Evolutionary conservation across 1,139 yeast genomes (phyloP).

Genomic region (Protomyces inouyei): DNA sequence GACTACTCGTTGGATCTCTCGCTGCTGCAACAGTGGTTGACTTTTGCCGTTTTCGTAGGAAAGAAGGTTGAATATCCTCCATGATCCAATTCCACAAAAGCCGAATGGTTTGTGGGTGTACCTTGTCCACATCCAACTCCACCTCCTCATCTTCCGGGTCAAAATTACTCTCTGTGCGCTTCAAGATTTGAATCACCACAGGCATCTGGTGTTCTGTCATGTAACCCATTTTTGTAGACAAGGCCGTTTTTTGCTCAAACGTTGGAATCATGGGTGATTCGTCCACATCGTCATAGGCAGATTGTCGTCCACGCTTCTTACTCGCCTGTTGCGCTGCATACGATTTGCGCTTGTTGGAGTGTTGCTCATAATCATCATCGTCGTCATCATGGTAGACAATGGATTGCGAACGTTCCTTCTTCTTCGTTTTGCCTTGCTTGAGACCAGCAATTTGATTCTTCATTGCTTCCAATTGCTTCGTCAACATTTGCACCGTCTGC

Average conservation of each 20-base stretch:
- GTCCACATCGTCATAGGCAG: constrained; percentile 16
- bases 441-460: constrained; percentile 56
- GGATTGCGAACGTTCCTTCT: constrained; percentile 32
- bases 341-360: constrained; percentile 19
- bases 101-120: constrained; percentile 77
- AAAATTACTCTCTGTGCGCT: constrained; percentile 73
- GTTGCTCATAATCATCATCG: constrained; percentile 31
- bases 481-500: constrained; percentile 78
- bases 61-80: constrained; percentile 42
- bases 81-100: constrained; percentile 77
- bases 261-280: constrained; percentile 43
- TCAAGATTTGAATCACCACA: constrained; percentile 77
- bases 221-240: constrained; percentile 77
- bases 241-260: constrained; percentile 94
- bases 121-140: constrained; percentile 90
- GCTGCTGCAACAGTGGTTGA: constrained; percentile 28
- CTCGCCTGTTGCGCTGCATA: constrained; percentile 20
- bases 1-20: not conserved
- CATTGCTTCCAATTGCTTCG: constrained; percentile 73
- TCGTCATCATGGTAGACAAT: constrained; percentile 24
- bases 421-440: constrained; percentile 34
- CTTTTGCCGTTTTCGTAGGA: constrained; percentile 28
- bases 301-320: not conserved
- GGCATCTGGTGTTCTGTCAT: constrained; percentile 72
- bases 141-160: constrained; percentile 59